Base-by-base conservation (phyloP, 2,329 filamentous ascomycete species). In the Saccharata proteae region DNA sequence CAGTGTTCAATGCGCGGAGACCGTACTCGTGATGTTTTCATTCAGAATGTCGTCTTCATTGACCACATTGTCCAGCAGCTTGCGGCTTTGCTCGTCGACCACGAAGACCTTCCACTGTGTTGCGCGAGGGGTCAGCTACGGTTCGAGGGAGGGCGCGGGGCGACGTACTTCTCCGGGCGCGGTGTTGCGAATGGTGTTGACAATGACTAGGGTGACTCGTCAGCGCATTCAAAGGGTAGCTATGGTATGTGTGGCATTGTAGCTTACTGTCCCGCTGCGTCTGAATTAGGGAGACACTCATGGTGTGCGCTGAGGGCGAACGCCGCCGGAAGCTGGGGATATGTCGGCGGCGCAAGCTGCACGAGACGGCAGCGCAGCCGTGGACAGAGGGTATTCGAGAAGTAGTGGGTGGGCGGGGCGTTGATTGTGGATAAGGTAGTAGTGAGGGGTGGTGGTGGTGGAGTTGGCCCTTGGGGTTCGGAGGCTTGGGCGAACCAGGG, bases 41-140 rank as follows among this genome's bases (percentile, higher is more conserved):
- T 93, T 92, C 60, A 98, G 78, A 43, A 98, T 92, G 49, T 94
- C 84, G 72, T 98, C 88, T 64, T 94, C 81, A 49, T 84, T 88
- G 53, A 88, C 74, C 27, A 83, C 80, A 65, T 88, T 93, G 59
- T 93, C 79, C 46, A 98, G 70, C 46, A 98, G 71, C 57, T 80
- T 86, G 54, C 78, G 77, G 53, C 83, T 86, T 35, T 66, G 69
- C 44, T 82, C 77, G 60, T 98, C 90, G 47, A 94, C 67, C 32
- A 98, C 78, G 44, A 98, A 65, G 43, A 94, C 82, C 72, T 96
- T 98, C 90, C 90, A 98, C 85, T 94, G 45, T 16, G 33, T 36
- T 21, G 26, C 18, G 17, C 29, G 34, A 21, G 13, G 32, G 35
- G 33, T 35, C 47, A 29, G 30, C 29, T 21, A 34, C 25, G 26